Base-by-base conservation (phyloP, 331 rosid genomes). In the Pyracantha coccinea region DNA sequence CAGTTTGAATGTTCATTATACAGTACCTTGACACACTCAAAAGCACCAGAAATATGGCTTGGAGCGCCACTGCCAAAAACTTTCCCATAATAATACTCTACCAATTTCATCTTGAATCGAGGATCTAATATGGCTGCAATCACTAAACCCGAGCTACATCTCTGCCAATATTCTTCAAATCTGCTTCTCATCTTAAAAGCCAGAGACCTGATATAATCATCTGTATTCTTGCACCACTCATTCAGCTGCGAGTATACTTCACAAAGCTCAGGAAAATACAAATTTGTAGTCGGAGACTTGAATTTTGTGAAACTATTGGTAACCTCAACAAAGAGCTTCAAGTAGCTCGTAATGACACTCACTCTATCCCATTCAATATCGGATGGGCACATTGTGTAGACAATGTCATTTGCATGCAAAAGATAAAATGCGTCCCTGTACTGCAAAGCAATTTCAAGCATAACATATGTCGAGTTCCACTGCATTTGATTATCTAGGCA, bases 91-190 rank as follows among this genome's bases (percentile, higher is more conserved):
- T 86, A 92, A 83, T 90, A 94, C 70, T 94, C 99, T 4, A 94
- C 90, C 84, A 87, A 77, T 79, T 85, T 94, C 96, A 90, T 90
- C 86, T 94, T 92, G 85, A 86, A 94, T 65, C 93, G 86, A 77
- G 99, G 99, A 72, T 94, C 99, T 81, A 94, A 79, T 89, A 94
- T 88, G 67, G 97, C 91, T 62, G 97, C 92, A 82, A 92, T 97
- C 19, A 92, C 97, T 83, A 95, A 82, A 77, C 88, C 86, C 83
- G 88, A 83, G 81, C 97, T 86, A 57, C 97, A 95, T 76, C 85
- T 89, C 54, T 87, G 90, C 97, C 99, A 95, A 72, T 90, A 95
- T 69, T 90, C 92, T 70, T 95, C 99, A 80, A 95, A 92, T 87
- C 85, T 89, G 78, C 77, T 84, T 69, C 90, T 91, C 97, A 95